Conservation (phyloP, 495 filamentous ascomycete genomes). For the Chaetomidium leptoderma region DNA sequence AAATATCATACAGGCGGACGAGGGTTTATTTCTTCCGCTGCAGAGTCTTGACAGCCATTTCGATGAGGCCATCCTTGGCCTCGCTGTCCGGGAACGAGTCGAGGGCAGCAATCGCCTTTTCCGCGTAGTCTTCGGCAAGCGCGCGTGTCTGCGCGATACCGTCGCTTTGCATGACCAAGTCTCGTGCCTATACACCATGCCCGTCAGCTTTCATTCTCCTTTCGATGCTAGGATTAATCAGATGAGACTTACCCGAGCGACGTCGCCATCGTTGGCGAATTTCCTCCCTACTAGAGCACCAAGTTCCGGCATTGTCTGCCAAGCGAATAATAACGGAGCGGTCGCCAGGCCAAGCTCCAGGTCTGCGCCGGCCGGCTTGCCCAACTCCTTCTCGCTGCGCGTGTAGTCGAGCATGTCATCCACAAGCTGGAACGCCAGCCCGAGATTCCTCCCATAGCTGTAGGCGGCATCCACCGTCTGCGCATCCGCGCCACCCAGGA, state of each 20-base stretch:
- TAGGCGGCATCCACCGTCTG: conserved; percentile 89
- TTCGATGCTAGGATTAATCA: not conserved
- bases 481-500: conserved; percentile 72
- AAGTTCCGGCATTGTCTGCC: conserved; percentile 82
- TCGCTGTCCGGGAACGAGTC: conserved; percentile 81
- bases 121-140: conserved; percentile 83
- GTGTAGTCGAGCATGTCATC: conserved; percentile 99
- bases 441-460: conserved; percentile 83
- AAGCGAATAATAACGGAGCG: conserved; percentile 92
- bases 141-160: conserved; percentile 86
- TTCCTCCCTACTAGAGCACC: conserved; percentile 88
- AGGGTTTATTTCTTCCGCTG: conserved; percentile 70
- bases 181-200: conserved; percentile 60
- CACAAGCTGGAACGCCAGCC: conserved; percentile 94
- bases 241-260: conserved; percentile 60
- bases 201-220: conserved; percentile 6
- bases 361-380: conserved; percentile 93
- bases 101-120: conserved; percentile 82
- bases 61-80: conserved; percentile 81
- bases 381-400: conserved; percentile 72
- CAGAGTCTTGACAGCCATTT: conserved; percentile 91
- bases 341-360: conserved; percentile 90
- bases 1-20: not conserved
- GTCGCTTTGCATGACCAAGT: conserved; percentile 74
- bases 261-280: conserved; percentile 78